Base-by-base conservation (phyloP, 2,329 filamentous ascomycete species). In the Phialophora verrucosa region DNA sequence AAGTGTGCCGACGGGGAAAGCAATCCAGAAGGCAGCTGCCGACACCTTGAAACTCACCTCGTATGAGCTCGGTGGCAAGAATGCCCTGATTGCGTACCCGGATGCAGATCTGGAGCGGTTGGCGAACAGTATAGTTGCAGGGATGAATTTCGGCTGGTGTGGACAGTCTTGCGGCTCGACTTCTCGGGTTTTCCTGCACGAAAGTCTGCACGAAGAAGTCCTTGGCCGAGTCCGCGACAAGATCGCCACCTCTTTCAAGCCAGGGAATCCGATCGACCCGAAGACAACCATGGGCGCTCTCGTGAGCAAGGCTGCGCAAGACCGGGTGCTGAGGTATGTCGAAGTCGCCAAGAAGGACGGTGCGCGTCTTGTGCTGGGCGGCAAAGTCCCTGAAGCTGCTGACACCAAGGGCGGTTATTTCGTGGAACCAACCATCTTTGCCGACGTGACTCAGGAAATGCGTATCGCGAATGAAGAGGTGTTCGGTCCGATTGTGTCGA, bases 251-350 rank as follows among this genome's bases (percentile, higher is more conserved):
- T 85, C 85, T 35, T 77, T 74, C 8, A 85, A 88, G 61, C 83
- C 92, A 14, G 90, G 90, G 62, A 86, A 92, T 73, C 90, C 90
- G 0, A 92, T 91, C 75, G 83, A 84, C 11, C 67, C 66, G 65
- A 59, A 54, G 20, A 66, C 64, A 20, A 66, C 64, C 14, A 66
- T 66, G 64, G 64, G 64, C 17, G 62, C 64, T 12, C 25, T 66
- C 11, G 64, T 66, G 6, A 62, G 59, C 29, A 58, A 66, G 42
- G 64, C 59, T 14, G 64, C 64, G 7, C 64, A 66, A 32, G 64
- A 50, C 32, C 64, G 64, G 8, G 64, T 66, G 44, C 49, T 66
- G 14, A 42, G 44, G 51, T 66, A 66, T 27, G 60, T 70, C 65
- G 64, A 66, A 23, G 64, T 69, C 49, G 69, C 61, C 53, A 66